Base-by-base conservation (phyloP, 768 basidiomycete genomes). In the Hypsizygus marmoreus region DNA sequence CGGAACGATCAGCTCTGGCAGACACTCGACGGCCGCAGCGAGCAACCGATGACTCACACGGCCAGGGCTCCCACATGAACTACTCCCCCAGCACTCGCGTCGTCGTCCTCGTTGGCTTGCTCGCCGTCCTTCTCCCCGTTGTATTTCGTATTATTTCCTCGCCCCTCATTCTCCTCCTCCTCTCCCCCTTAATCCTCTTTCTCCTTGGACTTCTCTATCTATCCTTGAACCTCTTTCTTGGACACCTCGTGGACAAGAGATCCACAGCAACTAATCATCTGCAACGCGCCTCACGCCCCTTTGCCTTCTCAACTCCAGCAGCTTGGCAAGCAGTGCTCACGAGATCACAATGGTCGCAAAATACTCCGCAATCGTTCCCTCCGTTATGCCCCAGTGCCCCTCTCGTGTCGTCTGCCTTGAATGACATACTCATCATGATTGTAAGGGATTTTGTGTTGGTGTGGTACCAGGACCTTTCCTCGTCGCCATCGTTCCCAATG, bases 301-400 rank as follows among this genome's bases (percentile, higher is more conserved):
- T 94, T 37, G 78, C 81, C 2, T 95, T 97, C 71, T 91, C 91
- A 4, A 92, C 92, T 2, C 91, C 92, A 19, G 91, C 94, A 45
- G 94, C 93, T 24, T 97, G 94, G 94, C 90, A 94, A 59, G 92
- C 86, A 0, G 88, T 91, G 36, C 73, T 90, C 40, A 92, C 81
- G 34, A 82, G 93, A 24, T 90, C 90, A n/a, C 83, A 88, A 64
- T 95, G 93, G 94, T 89, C 89, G 3, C 81, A 86, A 54, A 80
- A 75, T 46, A 69, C 82, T 3, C 81, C 86, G 0, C 82, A 84
- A 57, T 71, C 80, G n/a, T 72, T 87, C 14, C 75, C 86, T 1
- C 79, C 84, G 6, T 66, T 94, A 14, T 76, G 77, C 54, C 84
- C 86, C 22, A 73, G 80, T 19, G 80, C 80, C 29, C 79, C 81